Percentiles rank a stretch among this genome's conserved stretches.
phyloP scores from a whole-genome alignment of 2,329 filamentous ascomycete species.

The Neocucurbitaria cava region DNA sequence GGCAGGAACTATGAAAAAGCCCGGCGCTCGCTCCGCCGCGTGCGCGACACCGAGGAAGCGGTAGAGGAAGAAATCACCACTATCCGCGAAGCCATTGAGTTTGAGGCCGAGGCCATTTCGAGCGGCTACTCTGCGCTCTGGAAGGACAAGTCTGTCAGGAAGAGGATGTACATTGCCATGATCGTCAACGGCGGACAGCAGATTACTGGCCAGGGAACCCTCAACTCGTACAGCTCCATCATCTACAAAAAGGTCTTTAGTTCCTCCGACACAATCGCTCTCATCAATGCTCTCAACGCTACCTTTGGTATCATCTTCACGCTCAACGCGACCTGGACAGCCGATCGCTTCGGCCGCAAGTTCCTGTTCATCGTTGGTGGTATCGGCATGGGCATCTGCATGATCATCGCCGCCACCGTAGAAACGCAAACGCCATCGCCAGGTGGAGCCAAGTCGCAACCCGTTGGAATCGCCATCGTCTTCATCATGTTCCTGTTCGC shows the following conservation, averaged over 20 bases:
- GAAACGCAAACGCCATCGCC: conserved; percentile 65
- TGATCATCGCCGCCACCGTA: conserved; percentile 69
- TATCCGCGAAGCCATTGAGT: conserved; percentile 73
- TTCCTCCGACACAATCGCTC: conserved; percentile 62
- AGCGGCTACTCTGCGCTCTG: conserved; percentile 70
- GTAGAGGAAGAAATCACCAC: conserved; percentile 70
- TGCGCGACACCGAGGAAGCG: conserved; percentile 69
- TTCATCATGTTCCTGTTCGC: conserved; percentile 72
- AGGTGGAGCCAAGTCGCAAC: conserved; percentile 61
- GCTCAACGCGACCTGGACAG: conserved; percentile 75
- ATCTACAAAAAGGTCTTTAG: conserved; percentile 76
- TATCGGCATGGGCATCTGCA: conserved; percentile 72
- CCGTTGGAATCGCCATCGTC: conserved; percentile 72
- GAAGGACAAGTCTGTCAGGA: conserved; percentile 72
- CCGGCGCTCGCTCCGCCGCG: conserved; percentile 62
- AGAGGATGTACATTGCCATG: conserved; percentile 69
- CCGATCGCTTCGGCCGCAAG: conserved; percentile 74
- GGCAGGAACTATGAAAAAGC: conserved; percentile 67
- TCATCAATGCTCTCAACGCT: conserved; percentile 78
- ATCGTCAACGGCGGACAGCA: conserved; percentile 75
- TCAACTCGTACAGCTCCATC: conserved; percentile 76
- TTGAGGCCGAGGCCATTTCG: conserved; percentile 73
- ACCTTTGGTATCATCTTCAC: conserved; percentile 77
- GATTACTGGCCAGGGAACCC: conserved; percentile 73
- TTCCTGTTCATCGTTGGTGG: conserved; percentile 73